Evolutionary conservation across 2,329 filamentous ascomycete species (phyloP), one percentile per base, ranked within the genome.

Genomic region (Xylariaceae sp.): DNA sequence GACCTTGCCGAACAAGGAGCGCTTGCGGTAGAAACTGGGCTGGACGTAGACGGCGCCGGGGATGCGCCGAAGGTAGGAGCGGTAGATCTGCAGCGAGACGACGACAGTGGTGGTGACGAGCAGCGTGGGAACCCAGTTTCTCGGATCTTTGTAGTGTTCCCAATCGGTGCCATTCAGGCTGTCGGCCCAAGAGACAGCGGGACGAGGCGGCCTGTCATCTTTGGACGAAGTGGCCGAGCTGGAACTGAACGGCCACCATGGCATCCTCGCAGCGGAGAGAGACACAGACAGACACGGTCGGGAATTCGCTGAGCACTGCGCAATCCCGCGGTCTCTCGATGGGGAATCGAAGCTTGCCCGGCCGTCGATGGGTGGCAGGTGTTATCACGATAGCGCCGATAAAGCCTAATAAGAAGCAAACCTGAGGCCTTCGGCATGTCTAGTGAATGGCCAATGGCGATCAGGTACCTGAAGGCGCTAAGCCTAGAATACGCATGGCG

Each of bases 1-100:
- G 40, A 97, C 94, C 56, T 81, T 82, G 13, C 94, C 94, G 62
- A 93, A 88, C 40, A 99, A 67, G 60, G 83, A 92, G 61, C 89
- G 81, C 55, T 77, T 84, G 42, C 89, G 83, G 67, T 93, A 93
- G 66, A 86, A 87, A 11, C 77, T 75, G 2, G 90, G 88, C 44
- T 84, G 83, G 60, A 99, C 87, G 66, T 91, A 81, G 19, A 81
- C 77, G 34, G 89, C 83, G 50, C 84, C 86, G 4, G 91, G 91
- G 51, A 97, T 90, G 47, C 94, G 88, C 34, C 90, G 87, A 45
- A 99, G 75, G 67, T 92, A 94, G 51, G 79, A 86, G 62, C 81
- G 83, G 72, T 92, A 92, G 43, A 92, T 65, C 50, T 77, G 77
- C 44, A 83, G 64, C 22, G 76, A 73, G 17, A 74, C 71, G 31